A percentile compares a stretch with the other conserved stretches of the same genome.
phyloP scores from a whole-genome alignment of 257 asterid species.

The Solanum bukasovii region DNA sequence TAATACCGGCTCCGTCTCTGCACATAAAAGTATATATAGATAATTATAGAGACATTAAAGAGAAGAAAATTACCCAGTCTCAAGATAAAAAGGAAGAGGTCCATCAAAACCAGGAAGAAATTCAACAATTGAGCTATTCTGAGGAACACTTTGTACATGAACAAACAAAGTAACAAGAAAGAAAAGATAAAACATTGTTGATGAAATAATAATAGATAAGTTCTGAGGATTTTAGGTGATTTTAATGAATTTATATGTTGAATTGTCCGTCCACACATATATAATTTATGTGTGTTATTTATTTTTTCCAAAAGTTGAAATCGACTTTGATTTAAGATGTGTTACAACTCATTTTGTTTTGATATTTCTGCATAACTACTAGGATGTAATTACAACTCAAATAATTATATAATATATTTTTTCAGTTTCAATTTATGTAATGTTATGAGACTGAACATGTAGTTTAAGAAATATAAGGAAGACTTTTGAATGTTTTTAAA shows the following conservation, averaged over 20 bases:
- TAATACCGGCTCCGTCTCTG: no score
- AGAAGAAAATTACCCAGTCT: neutral
- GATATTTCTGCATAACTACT: neutral
- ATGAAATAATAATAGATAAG: neutral
- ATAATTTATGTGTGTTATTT: neutral
- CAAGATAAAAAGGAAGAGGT: conserved; percentile 1
- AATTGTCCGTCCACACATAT: neutral
- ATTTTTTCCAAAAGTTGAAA: neutral
- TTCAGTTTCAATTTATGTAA: no score
- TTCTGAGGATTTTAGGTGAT: neutral
- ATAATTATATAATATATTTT: no score
- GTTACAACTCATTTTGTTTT: neutral
- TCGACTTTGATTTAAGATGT: neutral
- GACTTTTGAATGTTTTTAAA: neutral
- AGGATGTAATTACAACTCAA: neutral
- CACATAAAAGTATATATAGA: neutral
- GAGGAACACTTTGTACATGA: neutral
- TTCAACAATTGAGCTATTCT: neutral
- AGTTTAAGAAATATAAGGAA: no score
- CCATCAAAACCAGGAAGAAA: conserved; percentile 8
- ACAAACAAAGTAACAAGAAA: neutral
- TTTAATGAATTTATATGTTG: neutral
- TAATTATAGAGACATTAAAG: neutral
- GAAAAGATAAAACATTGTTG: neutral
- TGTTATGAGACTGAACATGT: neutral